Conservation (phyloP, 1,139 yeast genomes). For the Lodderomyces parapsilosis region DNA sequence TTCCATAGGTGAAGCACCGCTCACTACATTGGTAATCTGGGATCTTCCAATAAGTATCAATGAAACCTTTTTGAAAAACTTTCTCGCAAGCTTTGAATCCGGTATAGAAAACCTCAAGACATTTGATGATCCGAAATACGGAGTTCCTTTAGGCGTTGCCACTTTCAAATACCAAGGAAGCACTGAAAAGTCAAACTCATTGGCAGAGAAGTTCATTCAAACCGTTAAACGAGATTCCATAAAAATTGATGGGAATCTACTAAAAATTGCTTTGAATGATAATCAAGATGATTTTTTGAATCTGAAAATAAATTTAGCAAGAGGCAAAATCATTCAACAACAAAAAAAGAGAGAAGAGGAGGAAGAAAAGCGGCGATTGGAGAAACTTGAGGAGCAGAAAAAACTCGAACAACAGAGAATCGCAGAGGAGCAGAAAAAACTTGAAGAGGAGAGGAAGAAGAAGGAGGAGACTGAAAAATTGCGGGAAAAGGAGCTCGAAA, state of each 20-base stretch:
- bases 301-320: conserved; percentile 31
- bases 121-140: conserved; percentile 71
- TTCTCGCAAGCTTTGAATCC: conserved; percentile 58
- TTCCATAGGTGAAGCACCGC: conserved; percentile 77
- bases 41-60: conserved; percentile 53
- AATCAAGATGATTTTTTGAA: conserved; percentile 30
- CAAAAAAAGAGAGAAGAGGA: conserved; percentile 23
- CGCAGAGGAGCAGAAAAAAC: conserved; percentile 16
- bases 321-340: conserved; percentile 34
- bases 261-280: conserved; percentile 41
- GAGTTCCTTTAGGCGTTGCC: conserved; percentile 78
- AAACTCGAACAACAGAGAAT: conserved; percentile 18
- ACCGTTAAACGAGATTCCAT: conserved; percentile 28
- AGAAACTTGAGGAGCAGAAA: conserved; percentile 13
- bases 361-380: conserved; percentile 22
- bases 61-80: conserved; percentile 51
- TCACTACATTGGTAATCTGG: conserved; percentile 67
- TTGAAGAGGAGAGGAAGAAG: conserved; percentile 7
- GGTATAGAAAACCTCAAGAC: conserved; percentile 51
- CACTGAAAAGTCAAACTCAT: conserved; percentile 50
- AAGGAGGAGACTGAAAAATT: conserved; percentile 12
- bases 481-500: background rate
- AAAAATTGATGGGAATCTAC: conserved; percentile 40
- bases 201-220: conserved; percentile 35
- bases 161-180: conserved; percentile 63